A percentile compares a stretch with the other conserved stretches of the same genome.
Evolutionary conservation across 495 filamentous ascomycete genomes (phyloP).

Genomic region (Trypethelium eluteriae): DNA sequence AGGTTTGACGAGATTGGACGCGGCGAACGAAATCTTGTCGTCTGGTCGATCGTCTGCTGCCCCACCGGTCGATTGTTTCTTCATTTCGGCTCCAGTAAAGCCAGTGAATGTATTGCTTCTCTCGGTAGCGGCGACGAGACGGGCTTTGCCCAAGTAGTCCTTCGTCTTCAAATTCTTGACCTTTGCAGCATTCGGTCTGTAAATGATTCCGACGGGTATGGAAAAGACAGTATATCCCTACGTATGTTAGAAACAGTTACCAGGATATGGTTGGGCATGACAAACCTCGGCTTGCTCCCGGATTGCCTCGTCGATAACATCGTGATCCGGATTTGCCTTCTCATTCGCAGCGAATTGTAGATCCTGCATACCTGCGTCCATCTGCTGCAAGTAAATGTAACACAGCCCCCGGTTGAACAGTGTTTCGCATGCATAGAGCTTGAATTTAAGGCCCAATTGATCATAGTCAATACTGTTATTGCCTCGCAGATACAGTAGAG

Average conservation of each 20-base stretch:
- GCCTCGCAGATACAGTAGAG: conserved; percentile 84
- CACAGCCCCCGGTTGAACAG: conserved; percentile 96
- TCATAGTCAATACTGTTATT: conserved; percentile 98
- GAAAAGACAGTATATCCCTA: conserved; percentile 99
- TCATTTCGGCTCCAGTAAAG: conserved; percentile 66
- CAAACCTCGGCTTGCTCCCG: conserved; percentile 81
- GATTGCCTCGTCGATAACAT: conserved; percentile 97
- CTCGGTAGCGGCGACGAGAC: conserved; percentile 88
- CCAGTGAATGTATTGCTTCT: conserved; percentile 66
- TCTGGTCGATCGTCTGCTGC: conserved; percentile 63
- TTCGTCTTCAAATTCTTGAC: conserved; percentile 96
- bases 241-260: conserved; percentile 12
- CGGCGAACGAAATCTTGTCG: conserved; percentile 80
- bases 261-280: neutral
- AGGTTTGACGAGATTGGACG: conserved; percentile 82
- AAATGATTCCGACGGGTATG: conserved; percentile 90
- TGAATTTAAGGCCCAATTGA: conserved; percentile 91
- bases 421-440: conserved; percentile 94
- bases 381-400: conserved; percentile 93
- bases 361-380: conserved; percentile 83
- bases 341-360: conserved; percentile 88
- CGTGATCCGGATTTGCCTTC: conserved; percentile 88
- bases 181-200: conserved; percentile 93
- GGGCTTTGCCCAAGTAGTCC: conserved; percentile 91
- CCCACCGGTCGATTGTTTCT: conserved; percentile 40